Evolutionary conservation across 192 early-diverging fungal genomes (phyloP), one percentile per base, ranked within the genome.

Genomic region (Gryganskiella cystojenkinii): DNA sequence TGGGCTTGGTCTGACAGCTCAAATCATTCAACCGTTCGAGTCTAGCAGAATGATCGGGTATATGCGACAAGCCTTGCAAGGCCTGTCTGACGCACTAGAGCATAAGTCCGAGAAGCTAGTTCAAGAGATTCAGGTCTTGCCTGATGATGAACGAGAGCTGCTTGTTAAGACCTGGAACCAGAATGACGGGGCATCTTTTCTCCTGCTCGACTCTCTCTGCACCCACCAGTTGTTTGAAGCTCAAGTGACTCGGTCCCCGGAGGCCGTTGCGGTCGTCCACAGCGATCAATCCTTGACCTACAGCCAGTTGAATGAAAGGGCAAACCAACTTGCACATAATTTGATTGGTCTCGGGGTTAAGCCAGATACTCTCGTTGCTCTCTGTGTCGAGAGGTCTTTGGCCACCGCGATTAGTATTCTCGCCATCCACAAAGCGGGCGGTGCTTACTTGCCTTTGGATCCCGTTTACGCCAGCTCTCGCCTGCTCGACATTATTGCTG

Each of bases 261-360:
- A 57, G 19, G 35, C 56, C 20, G 22, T 57, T 20, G 56, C 56
- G 35, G 34, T 57, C 11, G 56, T 57, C 22, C 35, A 57, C 22
- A 37, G 42, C 34, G 22, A 40, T 7, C 56, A 57, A 20, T 57
- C 56, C 28, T 55, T 55, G 53, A 55, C 53, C 1, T 55, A 55
- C 8, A 31, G 53, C 53, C 28, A 55, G 53, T 30, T 55, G 53
- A 55, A 55, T 31, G 53, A 25, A 30, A 25, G 53, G 2, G 53
- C 53, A 3, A 55, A 55, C 19, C 8, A 30, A 10, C 8, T 55
- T 25, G 53, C 53, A 55, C 53, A 55, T 31, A 25, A 22, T 54
- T 30, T 54, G 27, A 54, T 54, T 9, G 10, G 31, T 9, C 25
- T 54, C 52, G 52, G 52, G 10, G 52, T 17, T 30, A 24, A 54